Percentiles rank a stretch among this genome's conserved stretches.
These are phyloP conservation scores for Lipomyces yamadae DNA, from an alignment of 805 yeast genomes.

Conservation along the genomic window DNA sequence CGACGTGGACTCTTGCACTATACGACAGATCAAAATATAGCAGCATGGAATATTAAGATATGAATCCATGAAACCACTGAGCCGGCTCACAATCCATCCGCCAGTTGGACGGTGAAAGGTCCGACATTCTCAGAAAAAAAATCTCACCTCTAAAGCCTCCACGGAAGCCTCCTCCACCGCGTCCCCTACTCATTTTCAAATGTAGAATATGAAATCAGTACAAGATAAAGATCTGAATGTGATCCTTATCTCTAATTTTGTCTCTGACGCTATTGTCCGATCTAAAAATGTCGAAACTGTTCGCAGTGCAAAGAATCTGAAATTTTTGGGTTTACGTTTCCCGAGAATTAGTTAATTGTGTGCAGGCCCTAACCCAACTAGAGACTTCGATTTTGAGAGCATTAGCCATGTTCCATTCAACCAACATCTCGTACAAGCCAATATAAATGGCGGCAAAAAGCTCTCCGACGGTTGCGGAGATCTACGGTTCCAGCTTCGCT, in stretches of 20 bases:
- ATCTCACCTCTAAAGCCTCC: constrained; percentile 43
- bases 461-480: constrained; percentile 16
- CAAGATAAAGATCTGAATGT: neutral
- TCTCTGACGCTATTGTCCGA: neutral
- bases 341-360: too few relatives aligned
- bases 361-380: too few relatives aligned
- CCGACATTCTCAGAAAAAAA: neutral
- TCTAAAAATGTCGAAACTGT: neutral
- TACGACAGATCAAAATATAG: neutral
- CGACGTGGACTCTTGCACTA: neutral
- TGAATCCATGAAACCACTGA: neutral
- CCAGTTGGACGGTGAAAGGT: neutral
- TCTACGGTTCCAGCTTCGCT: constrained; percentile 14
- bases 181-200: constrained; percentile 69
- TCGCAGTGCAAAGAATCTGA: neutral
- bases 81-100: neutral
- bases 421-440: neutral
- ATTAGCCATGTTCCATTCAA: too few relatives aligned
- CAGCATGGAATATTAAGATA: neutral
- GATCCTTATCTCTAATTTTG: neutral
- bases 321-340: neutral
- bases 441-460: neutral
- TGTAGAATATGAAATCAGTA: neutral
- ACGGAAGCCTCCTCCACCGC: constrained; percentile 66
- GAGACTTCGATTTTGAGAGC: too few relatives aligned